phyloP scores from a whole-genome alignment of 1,139 yeast genomes.

The Wickerhamomyces sp. region DNA sequence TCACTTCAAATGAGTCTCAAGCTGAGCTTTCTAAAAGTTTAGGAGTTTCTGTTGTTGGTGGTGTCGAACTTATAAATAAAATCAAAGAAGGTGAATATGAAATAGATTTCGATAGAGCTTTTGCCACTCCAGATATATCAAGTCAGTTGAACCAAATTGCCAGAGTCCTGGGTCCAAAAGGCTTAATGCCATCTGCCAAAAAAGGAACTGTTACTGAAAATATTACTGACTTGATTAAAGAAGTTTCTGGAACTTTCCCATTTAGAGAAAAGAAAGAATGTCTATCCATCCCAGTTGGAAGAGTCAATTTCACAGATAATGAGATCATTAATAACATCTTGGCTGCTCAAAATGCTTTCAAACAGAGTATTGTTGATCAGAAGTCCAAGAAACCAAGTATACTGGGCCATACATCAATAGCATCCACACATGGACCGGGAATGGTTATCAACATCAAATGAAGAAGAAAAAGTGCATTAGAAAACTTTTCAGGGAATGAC shows the following conservation, averaged over 20 bases:
- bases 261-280: slow-evolving; percentile 60
- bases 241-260: slow-evolving; percentile 62
- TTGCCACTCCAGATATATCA: slow-evolving; percentile 80
- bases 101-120: slow-evolving; percentile 68
- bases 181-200: slow-evolving; percentile 83
- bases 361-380: slow-evolving; percentile 47
- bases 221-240: slow-evolving; percentile 45
- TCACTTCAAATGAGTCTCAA: slow-evolving; percentile 53
- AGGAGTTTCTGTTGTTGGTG: slow-evolving; percentile 66
- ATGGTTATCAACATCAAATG: slow-evolving; percentile 57
- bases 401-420: slow-evolving; percentile 64
- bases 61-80: slow-evolving; percentile 60
- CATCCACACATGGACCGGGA: slow-evolving; percentile 79
- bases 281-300: slow-evolving; percentile 71
- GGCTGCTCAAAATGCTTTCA: slow-evolving; percentile 63
- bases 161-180: slow-evolving; percentile 79
- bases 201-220: slow-evolving; percentile 84
- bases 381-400: slow-evolving; percentile 65
- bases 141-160: slow-evolving; percentile 62
- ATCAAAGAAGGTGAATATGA: slow-evolving; percentile 51
- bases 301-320: slow-evolving; percentile 71
- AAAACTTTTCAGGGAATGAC: too few species aligned
- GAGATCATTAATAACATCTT: slow-evolving; percentile 71
- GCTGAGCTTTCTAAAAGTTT: slow-evolving; percentile 49
- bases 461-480: background rate